Conservation (phyloP, 805 yeast species). For the Metschnikowia continentalis region DNA sequence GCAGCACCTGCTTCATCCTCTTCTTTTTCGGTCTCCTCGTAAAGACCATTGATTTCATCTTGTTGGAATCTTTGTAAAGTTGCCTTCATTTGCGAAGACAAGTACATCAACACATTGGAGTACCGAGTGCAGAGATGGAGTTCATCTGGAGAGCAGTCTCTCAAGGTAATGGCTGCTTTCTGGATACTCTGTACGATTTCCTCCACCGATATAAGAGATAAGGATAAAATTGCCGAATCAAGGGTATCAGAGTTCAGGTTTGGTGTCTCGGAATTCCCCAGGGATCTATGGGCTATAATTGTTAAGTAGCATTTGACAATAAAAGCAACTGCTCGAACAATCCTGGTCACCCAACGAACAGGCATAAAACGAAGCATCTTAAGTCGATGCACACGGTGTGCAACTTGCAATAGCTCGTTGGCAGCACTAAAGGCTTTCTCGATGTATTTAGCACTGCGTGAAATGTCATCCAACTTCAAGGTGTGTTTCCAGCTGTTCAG, state of each 20-base stretch:
- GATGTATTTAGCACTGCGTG: conserved; percentile 70
- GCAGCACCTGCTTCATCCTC: conserved; percentile 11
- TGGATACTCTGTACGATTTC: conserved; percentile 67
- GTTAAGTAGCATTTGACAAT: conserved; percentile 80
- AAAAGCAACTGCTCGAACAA: conserved; percentile 85
- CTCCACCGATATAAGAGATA: conserved; percentile 64
- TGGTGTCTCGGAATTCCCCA: conserved; percentile 16
- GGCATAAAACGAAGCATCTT: conserved; percentile 75
- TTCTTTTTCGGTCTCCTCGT: not conserved
- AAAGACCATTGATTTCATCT: not conserved
- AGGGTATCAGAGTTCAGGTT: conserved; percentile 25
- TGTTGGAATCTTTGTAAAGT: conserved; percentile 26
- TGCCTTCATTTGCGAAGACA: conserved; percentile 70
- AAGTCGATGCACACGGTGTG: conserved; percentile 62
- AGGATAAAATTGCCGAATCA: conserved; percentile 49
- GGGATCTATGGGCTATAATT: conserved; percentile 44
- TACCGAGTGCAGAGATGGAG: conserved; percentile 78
- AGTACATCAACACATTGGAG: conserved; percentile 68
- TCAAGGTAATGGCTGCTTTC: conserved; percentile 63
- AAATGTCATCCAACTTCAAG: conserved; percentile 63
- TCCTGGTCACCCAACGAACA: conserved; percentile 84
- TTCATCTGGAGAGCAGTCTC: conserved; percentile 88
- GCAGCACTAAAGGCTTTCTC: conserved; percentile 83
- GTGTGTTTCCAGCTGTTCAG: conserved; percentile 13
- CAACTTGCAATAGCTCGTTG: conserved; percentile 67